Evolutionary conservation across 2,329 filamentous ascomycete genomes (phyloP).

Genomic region (Colletotrichum navitas): DNA sequence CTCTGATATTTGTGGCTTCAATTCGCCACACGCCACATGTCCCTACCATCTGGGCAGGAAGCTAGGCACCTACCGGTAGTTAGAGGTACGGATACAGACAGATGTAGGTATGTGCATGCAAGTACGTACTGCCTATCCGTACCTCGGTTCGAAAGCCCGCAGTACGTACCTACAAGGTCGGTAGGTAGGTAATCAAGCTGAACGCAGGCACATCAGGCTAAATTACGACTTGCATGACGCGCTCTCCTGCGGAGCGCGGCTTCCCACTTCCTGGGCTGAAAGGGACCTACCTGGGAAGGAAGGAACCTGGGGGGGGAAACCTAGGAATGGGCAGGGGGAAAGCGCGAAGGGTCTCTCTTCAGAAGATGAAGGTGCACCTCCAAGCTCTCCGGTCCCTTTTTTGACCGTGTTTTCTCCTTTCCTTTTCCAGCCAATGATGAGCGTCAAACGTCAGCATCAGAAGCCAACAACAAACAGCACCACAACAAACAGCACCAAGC

Average conservation of each 20-base stretch:
- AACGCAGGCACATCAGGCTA: slow-evolving; percentile 19
- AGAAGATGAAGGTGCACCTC: neutral
- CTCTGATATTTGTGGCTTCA: neutral
- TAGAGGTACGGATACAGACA: too few relatives aligned
- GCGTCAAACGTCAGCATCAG: slow-evolving; percentile 10
- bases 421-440: neutral
- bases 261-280: slow-evolving; percentile 6
- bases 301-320: neutral
- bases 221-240: slow-evolving; percentile 23
- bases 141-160: too few relatives aligned
- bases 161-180: too few relatives aligned
- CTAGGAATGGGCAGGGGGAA: neutral
- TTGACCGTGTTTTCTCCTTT: neutral
- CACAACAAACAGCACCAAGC: neutral
- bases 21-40: neutral
- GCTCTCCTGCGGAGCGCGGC: slow-evolving; percentile 1
- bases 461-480: neutral
- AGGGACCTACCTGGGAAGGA: neutral
- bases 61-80: too few relatives aligned
- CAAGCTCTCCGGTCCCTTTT: neutral
- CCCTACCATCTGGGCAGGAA: too few relatives aligned
- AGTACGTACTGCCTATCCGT: too few relatives aligned
- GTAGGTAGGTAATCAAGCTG: neutral
- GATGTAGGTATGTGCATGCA: too few relatives aligned
- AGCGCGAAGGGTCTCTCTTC: neutral